Percentiles rank a stretch among this genome's conserved stretches.
Conservation (phyloP, 495 filamentous ascomycete species). For the Acidiella bohemica region DNA sequence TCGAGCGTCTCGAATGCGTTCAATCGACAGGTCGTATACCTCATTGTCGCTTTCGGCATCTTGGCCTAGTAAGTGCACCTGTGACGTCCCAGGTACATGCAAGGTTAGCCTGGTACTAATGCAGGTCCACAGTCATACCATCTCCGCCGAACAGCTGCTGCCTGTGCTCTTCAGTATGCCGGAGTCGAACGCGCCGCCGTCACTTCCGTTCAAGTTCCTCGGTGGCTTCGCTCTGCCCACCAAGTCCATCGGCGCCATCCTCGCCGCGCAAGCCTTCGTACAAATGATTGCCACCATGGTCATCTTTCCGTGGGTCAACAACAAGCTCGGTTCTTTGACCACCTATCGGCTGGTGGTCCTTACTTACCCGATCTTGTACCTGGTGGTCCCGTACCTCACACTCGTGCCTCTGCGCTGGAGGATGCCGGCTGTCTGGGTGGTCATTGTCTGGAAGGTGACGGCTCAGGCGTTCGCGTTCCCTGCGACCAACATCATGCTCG, state of each 20-base stretch:
- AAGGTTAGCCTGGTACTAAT: constrained; percentile 2
- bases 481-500: constrained; percentile 67
- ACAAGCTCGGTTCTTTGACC: constrained; percentile 56
- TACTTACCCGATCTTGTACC: constrained; percentile 76
- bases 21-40: constrained; percentile 65
- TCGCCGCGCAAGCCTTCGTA: constrained; percentile 80
- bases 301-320: constrained; percentile 62
- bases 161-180: constrained; percentile 81
- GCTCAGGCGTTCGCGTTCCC: constrained; percentile 77
- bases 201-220: constrained; percentile 74
- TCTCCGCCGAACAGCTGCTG: constrained; percentile 86
- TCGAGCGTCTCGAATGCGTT: constrained; percentile 38
- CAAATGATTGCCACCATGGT: constrained; percentile 74
- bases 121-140: constrained; percentile 53
- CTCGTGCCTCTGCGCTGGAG: constrained; percentile 59
- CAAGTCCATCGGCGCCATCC: constrained; percentile 70
- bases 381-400: constrained; percentile 77
- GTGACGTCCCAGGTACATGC: constrained; percentile 5
- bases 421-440: constrained; percentile 55
- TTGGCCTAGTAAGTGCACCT: constrained; percentile 73
- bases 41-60: constrained; percentile 81
- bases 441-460: constrained; percentile 80
- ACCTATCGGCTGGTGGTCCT: constrained; percentile 70
- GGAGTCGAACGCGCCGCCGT: constrained; percentile 37
- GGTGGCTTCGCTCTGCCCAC: constrained; percentile 74